Evolutionary conservation across 2,329 filamentous ascomycete species (phyloP).

Genomic region (Myriosclerotinia duriaeana): DNA sequence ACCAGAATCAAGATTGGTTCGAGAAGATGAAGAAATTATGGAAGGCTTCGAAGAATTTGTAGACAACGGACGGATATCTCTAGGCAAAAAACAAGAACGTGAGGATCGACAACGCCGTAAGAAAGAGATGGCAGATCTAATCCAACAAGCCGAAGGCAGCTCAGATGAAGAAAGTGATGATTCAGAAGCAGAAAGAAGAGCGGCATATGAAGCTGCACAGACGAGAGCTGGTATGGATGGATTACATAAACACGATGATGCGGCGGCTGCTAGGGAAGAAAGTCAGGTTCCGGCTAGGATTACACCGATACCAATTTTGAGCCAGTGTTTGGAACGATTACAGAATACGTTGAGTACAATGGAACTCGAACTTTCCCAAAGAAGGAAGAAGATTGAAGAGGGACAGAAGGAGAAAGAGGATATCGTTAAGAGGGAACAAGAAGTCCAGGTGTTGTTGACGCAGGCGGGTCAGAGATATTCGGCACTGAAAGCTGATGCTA

Average conservation of each 20-base stretch:
- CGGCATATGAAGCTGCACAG: conserved; percentile 85
- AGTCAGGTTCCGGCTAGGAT: conserved; percentile 56
- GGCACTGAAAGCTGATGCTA: conserved; percentile 51
- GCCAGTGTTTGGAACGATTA: conserved; percentile 64
- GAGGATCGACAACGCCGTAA: conserved; percentile 66
- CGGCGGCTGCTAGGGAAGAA: conserved; percentile 40
- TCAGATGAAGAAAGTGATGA: conserved; percentile 66
- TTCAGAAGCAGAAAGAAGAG: conserved; percentile 67
- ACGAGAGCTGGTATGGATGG: conserved; percentile 84
- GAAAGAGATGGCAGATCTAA: conserved; percentile 79
- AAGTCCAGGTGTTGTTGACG: conserved; percentile 78
- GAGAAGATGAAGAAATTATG: conserved; percentile 86
- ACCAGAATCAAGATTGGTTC: conserved; percentile 70
- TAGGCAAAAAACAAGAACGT: conserved; percentile 76
- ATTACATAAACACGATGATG: conserved; percentile 49
- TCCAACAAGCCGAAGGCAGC: conserved; percentile 68
- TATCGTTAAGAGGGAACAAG: conserved; percentile 67
- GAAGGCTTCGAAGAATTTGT: conserved; percentile 94
- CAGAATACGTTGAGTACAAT: conserved; percentile 61
- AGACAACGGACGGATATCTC: conserved; percentile 75
- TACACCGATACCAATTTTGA: conserved; percentile 72
- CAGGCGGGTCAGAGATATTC: conserved; percentile 75
- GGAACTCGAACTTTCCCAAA: conserved; percentile 60
- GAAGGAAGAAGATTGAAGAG: conserved; percentile 63
- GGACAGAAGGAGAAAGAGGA: conserved; percentile 67